A percentile compares a stretch with the other conserved stretches of the same genome.
These are phyloP conservation scores for Gnaphalium uliginosum DNA, from an alignment of 129 eudicot species.

Conservation along the genomic window DNA sequence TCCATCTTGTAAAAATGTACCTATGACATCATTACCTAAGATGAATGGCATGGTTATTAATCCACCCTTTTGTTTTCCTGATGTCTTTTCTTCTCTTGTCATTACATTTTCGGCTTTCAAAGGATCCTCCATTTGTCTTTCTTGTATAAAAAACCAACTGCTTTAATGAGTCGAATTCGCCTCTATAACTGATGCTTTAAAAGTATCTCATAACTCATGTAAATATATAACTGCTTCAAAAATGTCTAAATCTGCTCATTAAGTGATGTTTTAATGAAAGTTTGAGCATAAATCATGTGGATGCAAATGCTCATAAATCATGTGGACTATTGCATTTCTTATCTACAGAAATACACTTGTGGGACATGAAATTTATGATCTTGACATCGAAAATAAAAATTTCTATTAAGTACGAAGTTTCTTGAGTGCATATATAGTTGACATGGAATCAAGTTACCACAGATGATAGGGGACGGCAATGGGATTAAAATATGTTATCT, in stretches of 20 bases:
- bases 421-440: conserved; percentile 16
- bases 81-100: conserved; percentile 13
- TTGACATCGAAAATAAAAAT: background rate
- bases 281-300: background rate
- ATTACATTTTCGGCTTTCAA: conserved; percentile 17
- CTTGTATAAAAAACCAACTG: background rate
- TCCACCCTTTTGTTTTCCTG: conserved; percentile 59
- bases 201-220: background rate
- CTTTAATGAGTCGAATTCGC: background rate
- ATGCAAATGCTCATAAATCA: background rate
- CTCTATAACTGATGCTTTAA: background rate
- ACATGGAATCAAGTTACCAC: background rate
- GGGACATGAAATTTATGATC: conserved; percentile 4
- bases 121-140: conserved; percentile 29
- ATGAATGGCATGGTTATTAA: conserved; percentile 80
- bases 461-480: conserved; percentile 18
- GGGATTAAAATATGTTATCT: background rate
- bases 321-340: background rate
- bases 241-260: background rate
- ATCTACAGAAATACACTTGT: background rate
- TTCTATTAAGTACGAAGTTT: conserved; percentile 1
- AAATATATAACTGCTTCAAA: background rate
- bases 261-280: background rate
- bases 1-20: too few species aligned
- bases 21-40: conserved; percentile 49